Evolutionary conservation across 306 rosid species (phyloP).

Genomic region (Acacia melanoxylon): DNA sequence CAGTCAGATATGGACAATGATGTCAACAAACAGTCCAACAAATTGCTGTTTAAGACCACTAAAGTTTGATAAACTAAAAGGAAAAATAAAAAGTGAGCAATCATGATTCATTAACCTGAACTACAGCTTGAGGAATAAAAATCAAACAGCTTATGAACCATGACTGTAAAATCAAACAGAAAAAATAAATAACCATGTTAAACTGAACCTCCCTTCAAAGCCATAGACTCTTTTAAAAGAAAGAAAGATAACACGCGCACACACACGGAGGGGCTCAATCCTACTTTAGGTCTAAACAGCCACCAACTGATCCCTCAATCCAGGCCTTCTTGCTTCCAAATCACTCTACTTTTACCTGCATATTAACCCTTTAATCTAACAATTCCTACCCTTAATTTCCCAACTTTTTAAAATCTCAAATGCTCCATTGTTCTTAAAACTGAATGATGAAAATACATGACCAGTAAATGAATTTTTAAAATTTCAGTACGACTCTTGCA

Average conservation of each 20-base stretch:
- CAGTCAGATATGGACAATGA: constrained; percentile 15
- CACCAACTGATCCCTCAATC: background rate
- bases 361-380: background rate
- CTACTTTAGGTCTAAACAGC: background rate
- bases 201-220: background rate
- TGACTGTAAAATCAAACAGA: background rate
- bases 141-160: background rate
- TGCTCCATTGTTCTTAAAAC: constrained; percentile 17
- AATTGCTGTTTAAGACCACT: background rate
- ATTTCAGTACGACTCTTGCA: constrained; percentile 5
- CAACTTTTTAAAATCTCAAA: background rate
- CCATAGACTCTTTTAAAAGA: background rate
- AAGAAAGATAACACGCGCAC: background rate
- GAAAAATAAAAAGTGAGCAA: background rate
- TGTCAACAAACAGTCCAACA: constrained; percentile 25
- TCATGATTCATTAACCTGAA: constrained; percentile 2
- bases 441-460: background rate
- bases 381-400: background rate
- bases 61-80: constrained; percentile 22
- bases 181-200: background rate
- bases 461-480: background rate
- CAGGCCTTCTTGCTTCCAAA: background rate
- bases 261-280: background rate
- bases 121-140: background rate
- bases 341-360: background rate